Percentiles rank a stretch among this genome's conserved stretches.
These are phyloP conservation scores for Neonectria punicea DNA, from an alignment of 2,329 filamentous ascomycete species.

Conservation along the genomic window DNA sequence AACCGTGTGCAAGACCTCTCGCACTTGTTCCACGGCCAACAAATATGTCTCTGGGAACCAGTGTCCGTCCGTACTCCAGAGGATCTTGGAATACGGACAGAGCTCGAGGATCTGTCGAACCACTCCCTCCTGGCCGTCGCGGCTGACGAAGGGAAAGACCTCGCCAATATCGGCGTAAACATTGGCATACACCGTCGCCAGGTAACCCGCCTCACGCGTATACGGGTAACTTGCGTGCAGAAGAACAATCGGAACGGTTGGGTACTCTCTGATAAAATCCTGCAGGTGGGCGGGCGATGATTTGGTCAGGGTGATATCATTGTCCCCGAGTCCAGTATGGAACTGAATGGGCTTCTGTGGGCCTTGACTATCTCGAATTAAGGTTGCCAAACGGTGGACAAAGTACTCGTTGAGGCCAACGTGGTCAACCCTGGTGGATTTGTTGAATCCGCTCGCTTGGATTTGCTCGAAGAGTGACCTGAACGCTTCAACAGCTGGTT, in stretches of 20 bases:
- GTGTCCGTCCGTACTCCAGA: slow-evolving; percentile 86
- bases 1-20: slow-evolving; percentile 75
- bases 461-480: slow-evolving; percentile 46
- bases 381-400: slow-evolving; percentile 70
- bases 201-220: slow-evolving; percentile 80
- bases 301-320: slow-evolving; percentile 75
- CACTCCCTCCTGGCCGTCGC: slow-evolving; percentile 78
- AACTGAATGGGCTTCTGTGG: slow-evolving; percentile 81
- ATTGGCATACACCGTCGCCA: slow-evolving; percentile 81
- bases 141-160: slow-evolving; percentile 81
- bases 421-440: slow-evolving; percentile 67
- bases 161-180: slow-evolving; percentile 86
- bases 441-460: slow-evolving; percentile 21
- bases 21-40: slow-evolving; percentile 76
- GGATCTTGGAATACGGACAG: slow-evolving; percentile 77
- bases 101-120: slow-evolving; percentile 79
- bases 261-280: slow-evolving; percentile 74
- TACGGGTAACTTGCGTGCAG: slow-evolving; percentile 87
- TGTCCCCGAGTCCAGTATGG: slow-evolving; percentile 85
- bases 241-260: slow-evolving; percentile 77
- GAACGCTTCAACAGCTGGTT: slow-evolving; percentile 54
- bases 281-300: slow-evolving; percentile 83
- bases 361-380: slow-evolving; percentile 60
- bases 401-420: slow-evolving; percentile 76
- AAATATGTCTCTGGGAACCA: slow-evolving; percentile 83